Evolutionary conservation across 805 yeast species (phyloP), one percentile per base, ranked within the genome.

Genomic region (Alloascoidea hylecoeti): DNA sequence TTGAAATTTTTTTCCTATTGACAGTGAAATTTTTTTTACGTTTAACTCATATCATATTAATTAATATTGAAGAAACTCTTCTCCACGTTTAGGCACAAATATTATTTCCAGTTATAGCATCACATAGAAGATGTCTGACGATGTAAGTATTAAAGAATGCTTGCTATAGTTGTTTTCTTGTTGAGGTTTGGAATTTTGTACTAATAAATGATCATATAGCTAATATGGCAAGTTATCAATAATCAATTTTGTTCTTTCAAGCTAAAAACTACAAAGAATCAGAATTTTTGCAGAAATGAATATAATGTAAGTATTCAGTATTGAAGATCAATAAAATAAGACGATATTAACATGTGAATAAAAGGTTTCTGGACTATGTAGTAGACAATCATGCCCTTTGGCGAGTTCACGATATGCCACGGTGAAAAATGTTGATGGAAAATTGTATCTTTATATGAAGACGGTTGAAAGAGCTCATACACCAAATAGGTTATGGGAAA

Each of bases 401-500:
- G 99, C 99, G 17, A 92, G 85, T 56, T 83, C 94, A 14, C 72
- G 82, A 51, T 84, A 84, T 59, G 95, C 95, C 19, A 84, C 95
- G 1, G 83, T 84, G 35, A 79, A 83, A 52, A 77, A 72, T 47
- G 68, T 80, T 18, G 84, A 80, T 46, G 95, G 95, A 4, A 72
- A 72, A 53, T 60, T 85, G 36, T 84, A 83, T 50, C 61, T 84
- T 27, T 92, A 92, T 61, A 92, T 92, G 85, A 92, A 92, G 57
- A 92, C 97, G 1, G 95, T 94, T 1, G 99, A 92, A 63, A 76
- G 99, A 61, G 94, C 95, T 15, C 97, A 92, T 55, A 82, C 86
- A 45, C 99, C 99, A 12, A 75, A 82, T 34, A 80, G 81, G 50
- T 64, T 84, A 56, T 92, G 99, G 99, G 96, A 92, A 61, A 72